Evolutionary conservation across 192 early-diverging fungal species (phyloP).

Genomic region (Coemansia reversa): DNA sequence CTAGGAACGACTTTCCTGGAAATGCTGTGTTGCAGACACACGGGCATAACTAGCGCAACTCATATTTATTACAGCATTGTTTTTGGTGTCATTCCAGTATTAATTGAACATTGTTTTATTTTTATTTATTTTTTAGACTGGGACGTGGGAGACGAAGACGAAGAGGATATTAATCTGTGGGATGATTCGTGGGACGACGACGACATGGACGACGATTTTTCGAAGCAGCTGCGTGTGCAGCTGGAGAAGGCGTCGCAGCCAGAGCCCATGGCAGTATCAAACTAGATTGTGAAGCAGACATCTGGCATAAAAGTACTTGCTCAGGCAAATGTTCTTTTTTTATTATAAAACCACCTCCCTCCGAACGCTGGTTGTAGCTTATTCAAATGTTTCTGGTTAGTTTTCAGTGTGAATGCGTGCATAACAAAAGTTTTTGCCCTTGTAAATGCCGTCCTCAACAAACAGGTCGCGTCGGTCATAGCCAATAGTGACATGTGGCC

Average conservation of each 20-base stretch:
- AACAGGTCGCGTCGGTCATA: slow-evolving; percentile 66
- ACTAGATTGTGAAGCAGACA: slow-evolving; percentile 10
- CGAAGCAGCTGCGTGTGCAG: slow-evolving; percentile 70
- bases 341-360: not conserved
- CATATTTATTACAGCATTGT: not conserved
- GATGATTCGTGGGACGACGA: slow-evolving; percentile 93
- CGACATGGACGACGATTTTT: slow-evolving; percentile 87
- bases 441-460: slow-evolving; percentile 66
- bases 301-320: not conserved
- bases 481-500: slow-evolving; percentile 71
- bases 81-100: not conserved
- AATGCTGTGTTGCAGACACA: not conserved
- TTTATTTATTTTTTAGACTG: slow-evolving; percentile 61
- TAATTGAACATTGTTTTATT: not conserved
- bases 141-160: slow-evolving; percentile 75
- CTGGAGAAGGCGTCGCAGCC: slow-evolving; percentile 40
- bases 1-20: not conserved
- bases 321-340: slow-evolving; percentile 2
- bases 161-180: slow-evolving; percentile 67
- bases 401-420: slow-evolving; percentile 38
- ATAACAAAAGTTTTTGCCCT: slow-evolving; percentile 68
- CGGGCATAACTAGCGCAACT: too few relatives aligned
- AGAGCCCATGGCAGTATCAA: slow-evolving; percentile 38
- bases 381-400: slow-evolving; percentile 2
- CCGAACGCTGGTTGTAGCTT: not conserved